Evolutionary conservation across 345 rosid genomes (phyloP), one percentile per base, ranked within the genome.

Genomic region (Populus nigra): DNA sequence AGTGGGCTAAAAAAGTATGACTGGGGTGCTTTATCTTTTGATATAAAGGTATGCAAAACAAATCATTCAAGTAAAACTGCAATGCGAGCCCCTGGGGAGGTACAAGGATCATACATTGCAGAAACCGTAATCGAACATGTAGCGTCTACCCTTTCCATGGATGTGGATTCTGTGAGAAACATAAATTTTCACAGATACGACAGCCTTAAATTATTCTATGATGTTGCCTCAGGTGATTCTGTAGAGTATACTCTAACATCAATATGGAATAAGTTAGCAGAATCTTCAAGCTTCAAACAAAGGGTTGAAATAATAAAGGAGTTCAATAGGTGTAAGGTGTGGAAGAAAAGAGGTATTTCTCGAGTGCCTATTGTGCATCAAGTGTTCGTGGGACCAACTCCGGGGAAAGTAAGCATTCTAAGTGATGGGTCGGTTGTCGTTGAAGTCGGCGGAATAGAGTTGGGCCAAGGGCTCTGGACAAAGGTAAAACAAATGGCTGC

Each of bases 381-480:
- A 72, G 93, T 91, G 49, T 1, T 7, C 4, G 5, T 83, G 69
- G 85, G 86, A 55, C 84, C 93, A 12, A 91, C 93, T 68, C 93
- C 99, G 0, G 96, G 98, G 36, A 92, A 83, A 84, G 99, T 93
- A 50, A 89, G 97, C 85, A 89, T 96, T 79, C 84, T 96, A 12
- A 76, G 90, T 31, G 99, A 96, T 75, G 97, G 94, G n/a, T 96
- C 98, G 67, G 72, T 96, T 80, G 94, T 79, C 49, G 96, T 90
- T 79, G 98, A 95, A 85, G 94, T 95, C 78, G 97, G 96, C 69
- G 99, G 98, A 41, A 87, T 87, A 81, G 99, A 95, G 81, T 69
- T 95, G 16, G 99, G 98, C 20, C 98, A 92, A 86, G 99, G 99
- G 67, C 89, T 96, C 23, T 96, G 96, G 94, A 93, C 98, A 3